These are phyloP conservation scores for Phytophthora fragariae DNA, from an alignment of 352 stramenopile genomes.

Conservation along the genomic window DNA sequence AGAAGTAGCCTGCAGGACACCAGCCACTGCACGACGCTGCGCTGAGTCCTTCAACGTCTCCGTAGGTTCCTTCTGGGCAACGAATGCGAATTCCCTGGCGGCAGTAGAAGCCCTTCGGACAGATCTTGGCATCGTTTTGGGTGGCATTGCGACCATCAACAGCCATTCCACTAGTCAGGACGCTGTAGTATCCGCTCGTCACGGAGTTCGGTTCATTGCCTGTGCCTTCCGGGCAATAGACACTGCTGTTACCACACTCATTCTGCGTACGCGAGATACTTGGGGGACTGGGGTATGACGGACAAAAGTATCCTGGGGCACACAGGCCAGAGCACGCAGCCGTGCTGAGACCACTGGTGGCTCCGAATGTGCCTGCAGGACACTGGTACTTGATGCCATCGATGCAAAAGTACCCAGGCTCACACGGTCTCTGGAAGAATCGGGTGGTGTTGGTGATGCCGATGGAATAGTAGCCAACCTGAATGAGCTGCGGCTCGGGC, in stretches of 20 bases:
- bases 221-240: conserved; percentile 70
- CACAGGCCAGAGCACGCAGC: conserved; percentile 69
- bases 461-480: conserved; percentile 76
- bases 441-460: conserved; percentile 62
- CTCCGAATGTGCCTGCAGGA: conserved; percentile 76
- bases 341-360: conserved; percentile 43
- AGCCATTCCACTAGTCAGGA: conserved; percentile 47
- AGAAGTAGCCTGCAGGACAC: conserved; percentile 78
- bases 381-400: conserved; percentile 76
- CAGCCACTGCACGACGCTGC: conserved; percentile 61
- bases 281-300: conserved; percentile 55
- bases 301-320: conserved; percentile 73
- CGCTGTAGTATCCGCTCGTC: conserved; percentile 58
- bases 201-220: conserved; percentile 57
- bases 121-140: conserved; percentile 56
- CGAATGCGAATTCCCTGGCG: conserved; percentile 67
- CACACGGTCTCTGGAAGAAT: conserved; percentile 69
- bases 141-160: conserved; percentile 59
- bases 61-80: conserved; percentile 76
- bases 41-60: conserved; percentile 57
- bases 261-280: conserved; percentile 53
- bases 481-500: conserved; percentile 35
- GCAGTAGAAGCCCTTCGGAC: conserved; percentile 77
- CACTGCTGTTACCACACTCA: conserved; percentile 56
- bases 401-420: conserved; percentile 79